A percentile compares a stretch with the other conserved stretches of the same genome.
Conservation (phyloP, 306 rosid species). For the Prinsepia uniflora region DNA sequence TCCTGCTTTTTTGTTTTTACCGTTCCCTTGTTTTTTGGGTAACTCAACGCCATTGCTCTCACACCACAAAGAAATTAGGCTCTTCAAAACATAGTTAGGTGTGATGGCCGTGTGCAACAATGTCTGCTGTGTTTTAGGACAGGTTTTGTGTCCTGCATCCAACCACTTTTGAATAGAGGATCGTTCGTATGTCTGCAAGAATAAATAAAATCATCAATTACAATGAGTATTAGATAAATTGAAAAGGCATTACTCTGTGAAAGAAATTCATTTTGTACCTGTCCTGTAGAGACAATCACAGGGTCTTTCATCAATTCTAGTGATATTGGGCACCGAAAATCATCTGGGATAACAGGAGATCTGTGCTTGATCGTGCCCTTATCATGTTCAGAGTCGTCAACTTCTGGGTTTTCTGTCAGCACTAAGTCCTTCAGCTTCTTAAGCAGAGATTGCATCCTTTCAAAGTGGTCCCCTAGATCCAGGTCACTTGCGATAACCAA, state of each 20-base stretch:
- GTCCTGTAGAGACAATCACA: conserved; percentile 93
- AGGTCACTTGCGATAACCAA: conserved; percentile 51
- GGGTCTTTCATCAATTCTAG: conserved; percentile 97
- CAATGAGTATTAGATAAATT: neutral
- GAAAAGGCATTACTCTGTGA: conserved; percentile 1
- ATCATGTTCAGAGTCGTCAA: conserved; percentile 42
- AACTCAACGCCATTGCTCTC: conserved; percentile 94
- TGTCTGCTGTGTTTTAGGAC: conserved; percentile 94
- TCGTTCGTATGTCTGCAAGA: conserved; percentile 89
- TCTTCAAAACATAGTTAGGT: conserved; percentile 94
- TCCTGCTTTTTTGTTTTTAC: conserved; percentile 67
- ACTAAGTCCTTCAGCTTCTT: conserved; percentile 65
- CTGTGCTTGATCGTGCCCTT: conserved; percentile 61
- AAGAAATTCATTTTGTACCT: conserved; percentile 47
- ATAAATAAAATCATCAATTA: conserved; percentile 13
- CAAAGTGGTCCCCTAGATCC: conserved; percentile 50
- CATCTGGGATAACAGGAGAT: conserved; percentile 97
- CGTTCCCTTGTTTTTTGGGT: conserved; percentile 67
- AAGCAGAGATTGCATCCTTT: conserved; percentile 55
- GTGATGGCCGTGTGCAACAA: conserved; percentile 84
- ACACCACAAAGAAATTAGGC: conserved; percentile 91
- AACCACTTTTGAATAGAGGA: conserved; percentile 95
- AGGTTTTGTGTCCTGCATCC: conserved; percentile 91
- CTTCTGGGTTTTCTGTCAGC: conserved; percentile 51
- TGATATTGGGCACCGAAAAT: conserved; percentile 95